phyloP scores from a whole-genome alignment of 169 alveolate species.

The Perkinsus olseni region DNA sequence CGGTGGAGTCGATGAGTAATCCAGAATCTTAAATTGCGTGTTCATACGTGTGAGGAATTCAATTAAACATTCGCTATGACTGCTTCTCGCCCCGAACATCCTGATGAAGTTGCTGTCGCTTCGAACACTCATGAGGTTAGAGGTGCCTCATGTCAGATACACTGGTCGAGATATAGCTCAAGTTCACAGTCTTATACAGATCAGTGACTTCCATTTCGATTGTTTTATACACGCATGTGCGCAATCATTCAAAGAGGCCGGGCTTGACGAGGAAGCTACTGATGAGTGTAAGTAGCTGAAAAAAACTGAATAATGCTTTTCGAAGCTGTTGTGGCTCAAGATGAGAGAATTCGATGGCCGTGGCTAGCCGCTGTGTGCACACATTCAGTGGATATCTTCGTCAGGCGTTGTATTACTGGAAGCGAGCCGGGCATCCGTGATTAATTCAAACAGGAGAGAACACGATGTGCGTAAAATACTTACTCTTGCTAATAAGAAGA shows the following conservation, averaged over 20 bases:
- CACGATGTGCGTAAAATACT: not conserved
- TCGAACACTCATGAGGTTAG: too few species aligned
- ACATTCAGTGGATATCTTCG: not conserved
- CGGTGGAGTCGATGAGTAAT: not conserved
- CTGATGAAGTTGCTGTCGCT: too few species aligned
- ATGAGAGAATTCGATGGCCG: too few species aligned
- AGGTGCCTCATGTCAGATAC: not conserved
- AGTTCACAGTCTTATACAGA: not conserved
- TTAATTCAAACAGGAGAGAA: not conserved
- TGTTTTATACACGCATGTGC: not conserved
- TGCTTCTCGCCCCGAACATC: too few species aligned
- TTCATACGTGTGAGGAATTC: not conserved
- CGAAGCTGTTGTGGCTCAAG: too few species aligned
- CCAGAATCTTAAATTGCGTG: not conserved
- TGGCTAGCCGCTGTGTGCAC: too few species aligned
- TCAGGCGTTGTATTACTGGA: not conserved
- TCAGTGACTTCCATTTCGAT: not conserved
- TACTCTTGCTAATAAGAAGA: not conserved
- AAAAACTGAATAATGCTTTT: too few species aligned
- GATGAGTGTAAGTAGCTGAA: not conserved
- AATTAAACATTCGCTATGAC: too few species aligned
- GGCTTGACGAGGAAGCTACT: not conserved
- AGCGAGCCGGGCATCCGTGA: not conserved
- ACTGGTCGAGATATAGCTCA: not conserved
- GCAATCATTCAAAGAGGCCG: not conserved